A percentile compares a stretch with the other conserved stretches of the same genome.
Conservation (phyloP, 2,329 filamentous ascomycete species). For the Fusarium beomiforme region DNA sequence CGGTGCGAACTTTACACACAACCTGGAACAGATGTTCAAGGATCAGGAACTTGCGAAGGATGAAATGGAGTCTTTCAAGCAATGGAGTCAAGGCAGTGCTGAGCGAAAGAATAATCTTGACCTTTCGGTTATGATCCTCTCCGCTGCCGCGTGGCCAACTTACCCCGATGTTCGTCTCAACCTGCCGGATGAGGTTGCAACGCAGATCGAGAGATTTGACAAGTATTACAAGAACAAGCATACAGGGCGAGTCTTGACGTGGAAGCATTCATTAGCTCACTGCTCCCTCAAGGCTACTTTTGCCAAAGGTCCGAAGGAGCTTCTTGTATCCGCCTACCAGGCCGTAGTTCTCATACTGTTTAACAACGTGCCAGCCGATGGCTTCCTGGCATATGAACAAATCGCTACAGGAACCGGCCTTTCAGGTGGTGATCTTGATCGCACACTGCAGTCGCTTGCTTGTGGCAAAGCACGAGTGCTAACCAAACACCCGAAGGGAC, state of each 20-base stretch:
- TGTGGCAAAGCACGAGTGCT: conserved; percentile 90
- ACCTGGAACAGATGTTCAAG: conserved; percentile 99
- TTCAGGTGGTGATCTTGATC: conserved; percentile 79
- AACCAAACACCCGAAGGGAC: conserved; percentile 83
- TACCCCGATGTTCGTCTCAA: conserved; percentile 80
- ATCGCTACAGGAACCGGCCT: conserved; percentile 81
- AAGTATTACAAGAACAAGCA: conserved; percentile 89
- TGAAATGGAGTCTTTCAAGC: conserved; percentile 90
- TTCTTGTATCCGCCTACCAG: conserved; percentile 92
- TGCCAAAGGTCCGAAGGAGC: conserved; percentile 81
- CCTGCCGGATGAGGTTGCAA: conserved; percentile 78
- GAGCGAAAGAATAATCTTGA: conserved; percentile 62
- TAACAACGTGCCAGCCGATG: conserved; percentile 72
- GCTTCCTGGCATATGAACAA: conserved; percentile 77
- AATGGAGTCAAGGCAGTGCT: conserved; percentile 65
- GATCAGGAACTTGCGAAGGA: conserved; percentile 94
- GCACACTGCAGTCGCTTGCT: conserved; percentile 93
- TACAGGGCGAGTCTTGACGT: conserved; percentile 83
- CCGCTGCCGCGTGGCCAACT: conserved; percentile 89
- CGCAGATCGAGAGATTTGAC: conserved; percentile 85
- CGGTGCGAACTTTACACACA: conserved; percentile 93
- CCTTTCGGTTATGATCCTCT: conserved; percentile 89
- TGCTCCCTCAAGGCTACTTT: conserved; percentile 87
- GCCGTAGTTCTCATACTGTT: conserved; percentile 91
- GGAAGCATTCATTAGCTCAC: conserved; percentile 94